A percentile compares a stretch with the other conserved stretches of the same genome.
phyloP scores from a whole-genome alignment of 768 basidiomycete species.

The Suillus variegatus region DNA sequence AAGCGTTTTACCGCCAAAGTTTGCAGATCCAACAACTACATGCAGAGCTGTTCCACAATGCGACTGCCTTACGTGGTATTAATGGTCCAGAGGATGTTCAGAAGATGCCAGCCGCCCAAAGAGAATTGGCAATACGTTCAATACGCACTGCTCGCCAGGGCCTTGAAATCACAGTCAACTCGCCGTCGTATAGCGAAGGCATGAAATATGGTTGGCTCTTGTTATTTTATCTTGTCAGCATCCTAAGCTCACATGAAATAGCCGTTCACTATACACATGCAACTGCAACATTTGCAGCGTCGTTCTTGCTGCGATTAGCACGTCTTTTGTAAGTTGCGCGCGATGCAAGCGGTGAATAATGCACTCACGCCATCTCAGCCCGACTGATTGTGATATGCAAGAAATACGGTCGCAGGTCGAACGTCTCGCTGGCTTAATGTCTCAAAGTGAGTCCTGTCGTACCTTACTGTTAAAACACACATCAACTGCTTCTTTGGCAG shows the following conservation, averaged over 20 bases:
- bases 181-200: constrained; percentile 83
- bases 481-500: constrained; percentile 38
- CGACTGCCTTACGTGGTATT: constrained; percentile 80
- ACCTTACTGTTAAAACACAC: constrained; percentile 8
- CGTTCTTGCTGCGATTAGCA: constrained; percentile 82
- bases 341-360: background rate
- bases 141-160: constrained; percentile 81
- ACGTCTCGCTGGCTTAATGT: constrained; percentile 71
- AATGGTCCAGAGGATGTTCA: constrained; percentile 85
- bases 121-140: constrained; percentile 77
- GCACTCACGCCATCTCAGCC: constrained; percentile 45
- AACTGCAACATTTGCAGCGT: constrained; percentile 91
- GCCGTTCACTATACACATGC: constrained; percentile 92
- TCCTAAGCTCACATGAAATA: constrained; percentile 28
- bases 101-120: constrained; percentile 77
- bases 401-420: constrained; percentile 80
- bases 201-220: constrained; percentile 79
- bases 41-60: constrained; percentile 83
- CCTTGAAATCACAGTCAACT: constrained; percentile 83
- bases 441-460: constrained; percentile 59
- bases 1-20: constrained; percentile 88
- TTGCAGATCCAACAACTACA: constrained; percentile 86
- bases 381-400: constrained; percentile 76
- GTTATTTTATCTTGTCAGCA: background rate
- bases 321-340: constrained; percentile 75